Evolutionary conservation across 1,139 yeast species (phyloP), one percentile per base, ranked within the genome.

Genomic region (Pichia sp.): DNA sequence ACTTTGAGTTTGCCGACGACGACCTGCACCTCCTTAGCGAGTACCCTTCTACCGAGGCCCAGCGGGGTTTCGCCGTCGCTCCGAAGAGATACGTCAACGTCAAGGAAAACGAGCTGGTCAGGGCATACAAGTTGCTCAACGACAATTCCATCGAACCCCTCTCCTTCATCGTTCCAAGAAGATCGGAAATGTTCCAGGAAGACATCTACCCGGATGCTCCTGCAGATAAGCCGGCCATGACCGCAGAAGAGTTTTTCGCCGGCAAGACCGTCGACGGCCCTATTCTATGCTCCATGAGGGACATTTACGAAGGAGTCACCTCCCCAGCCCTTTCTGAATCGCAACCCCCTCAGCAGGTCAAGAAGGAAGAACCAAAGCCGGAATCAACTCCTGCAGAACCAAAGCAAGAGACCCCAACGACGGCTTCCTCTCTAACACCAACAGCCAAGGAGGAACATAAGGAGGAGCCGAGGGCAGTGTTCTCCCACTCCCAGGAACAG

Each of bases 151-250:
- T 93, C 61, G 98, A 93, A 73, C 97, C 97, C 13, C 79, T 93
- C 53, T 86, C 96, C 7, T 93, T 92, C 68, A 80, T 83, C 63
- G 97, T 92, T 55, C 99, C 99, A 60, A 83, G 98, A 76, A 85
- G 92, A 68, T 82, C 96, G 1, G 98, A 93, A 67, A 83, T 86
- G 63, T 93, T 93, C 76, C 97, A 93, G 70, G 85, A 79, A 47
- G 98, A 92, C 66, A 90, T 93, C 54, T 93, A 85, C 67, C 97
- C 97, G 3, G 96, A 87, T 69, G 89, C 95, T 42, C 95, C 95
- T 40, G 85, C 96, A 3, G 78, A 75, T 46, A 78, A 81, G 63
- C 85, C 97, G 1, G 95, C 97, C 0, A 71, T 90, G 59, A 69
- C 84, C 30, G 92, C 96, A 1, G 80, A 75, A 2, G 97, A 90